Percentiles rank a stretch among this genome's conserved stretches.
phyloP scores from a whole-genome alignment of 192 early-diverging fungal species.

The Diversispora eburnea region DNA sequence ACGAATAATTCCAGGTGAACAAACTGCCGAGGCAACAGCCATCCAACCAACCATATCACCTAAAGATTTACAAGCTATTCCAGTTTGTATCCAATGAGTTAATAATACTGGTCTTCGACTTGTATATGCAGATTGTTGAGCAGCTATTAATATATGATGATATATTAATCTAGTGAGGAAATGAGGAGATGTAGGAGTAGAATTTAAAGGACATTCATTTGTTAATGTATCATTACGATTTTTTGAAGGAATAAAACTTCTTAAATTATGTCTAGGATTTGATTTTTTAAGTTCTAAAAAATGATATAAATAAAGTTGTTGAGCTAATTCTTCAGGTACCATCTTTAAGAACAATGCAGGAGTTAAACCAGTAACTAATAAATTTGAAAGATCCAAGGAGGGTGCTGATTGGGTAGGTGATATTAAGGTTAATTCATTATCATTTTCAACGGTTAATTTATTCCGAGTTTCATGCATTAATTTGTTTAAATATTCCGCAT shows the following conservation, averaged over 20 bases:
- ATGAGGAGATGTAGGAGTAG: constrained; percentile 56
- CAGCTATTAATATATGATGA: constrained; percentile 60
- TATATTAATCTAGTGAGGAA: constrained; percentile 67
- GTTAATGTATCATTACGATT: constrained; percentile 29
- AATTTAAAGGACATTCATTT: constrained; percentile 38
- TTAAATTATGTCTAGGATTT: constrained; percentile 24
- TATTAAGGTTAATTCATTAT: constrained; percentile 4
- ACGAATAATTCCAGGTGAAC: constrained; percentile 61
- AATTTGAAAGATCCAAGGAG: constrained; percentile 45
- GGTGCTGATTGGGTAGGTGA: not conserved
- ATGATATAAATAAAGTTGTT: constrained; percentile 71
- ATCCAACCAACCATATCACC: constrained; percentile 66
- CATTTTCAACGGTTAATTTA: not conserved
- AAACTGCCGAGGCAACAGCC: constrained; percentile 64
- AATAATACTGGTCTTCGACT: constrained; percentile 51
- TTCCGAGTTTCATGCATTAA: constrained; percentile 10
- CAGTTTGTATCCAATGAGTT: constrained; percentile 68
- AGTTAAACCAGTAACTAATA: constrained; percentile 57
- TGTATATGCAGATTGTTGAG: constrained; percentile 46
- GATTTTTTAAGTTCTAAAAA: constrained; percentile 27
- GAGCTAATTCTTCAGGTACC: constrained; percentile 56
- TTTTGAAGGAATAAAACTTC: constrained; percentile 38
- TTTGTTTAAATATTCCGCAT: not conserved
- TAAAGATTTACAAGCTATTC: constrained; percentile 46
- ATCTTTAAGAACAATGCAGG: constrained; percentile 60